Base-by-base conservation (phyloP, 805 yeast species). In the Saccharomycopsis javanensis region DNA sequence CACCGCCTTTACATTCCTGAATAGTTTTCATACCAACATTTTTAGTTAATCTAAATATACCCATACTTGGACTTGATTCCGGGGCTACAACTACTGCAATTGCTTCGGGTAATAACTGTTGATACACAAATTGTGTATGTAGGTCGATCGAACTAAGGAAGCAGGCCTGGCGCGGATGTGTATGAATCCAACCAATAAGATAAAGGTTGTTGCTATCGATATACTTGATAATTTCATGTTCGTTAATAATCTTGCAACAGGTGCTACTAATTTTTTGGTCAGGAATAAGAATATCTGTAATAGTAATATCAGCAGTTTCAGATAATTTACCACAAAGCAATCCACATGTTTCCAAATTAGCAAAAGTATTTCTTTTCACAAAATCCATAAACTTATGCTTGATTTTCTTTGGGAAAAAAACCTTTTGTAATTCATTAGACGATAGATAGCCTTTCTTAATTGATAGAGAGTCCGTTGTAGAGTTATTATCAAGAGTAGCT, bases 121-220 rank as follows among this genome's bases (percentile, higher is more conserved):
- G 88, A 66, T 83, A 83, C 2, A 85, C 78, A 60, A 78, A 79
- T 60, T 83, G 88, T 1, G 88, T 83, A 67, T 83, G 88, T 55
- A 83, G 68, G 64, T 83, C 88, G 51, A 83, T 79, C 0, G 86
- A 80, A 11, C 85, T 79, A 66, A 83, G 67, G 65, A 83, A 83
- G 61, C 88, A 83, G n/a, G 85, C 72, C 65, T 83, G 88, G 10
- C 87, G 79, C 5, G 88, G 88, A 65, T 83, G 88, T 8, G 88
- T 83, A 66, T 83, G 88, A 55, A 83, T 83, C 88, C 88, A 83
- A 2, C 88, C 88, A 2, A 83, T 70, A n/a, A 83, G 78, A 63
- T 83, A 81, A 50, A 83, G 67, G 59, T 79, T 84, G 55, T 78
- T 71, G 33, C 68, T 62, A 64, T 82, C 87, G 48, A 82, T 75